Percentiles rank a stretch among this genome's conserved stretches.
Evolutionary conservation across 1,284 basidiomycete genomes (phyloP).

Genomic region (Gomphus bonarii): DNA sequence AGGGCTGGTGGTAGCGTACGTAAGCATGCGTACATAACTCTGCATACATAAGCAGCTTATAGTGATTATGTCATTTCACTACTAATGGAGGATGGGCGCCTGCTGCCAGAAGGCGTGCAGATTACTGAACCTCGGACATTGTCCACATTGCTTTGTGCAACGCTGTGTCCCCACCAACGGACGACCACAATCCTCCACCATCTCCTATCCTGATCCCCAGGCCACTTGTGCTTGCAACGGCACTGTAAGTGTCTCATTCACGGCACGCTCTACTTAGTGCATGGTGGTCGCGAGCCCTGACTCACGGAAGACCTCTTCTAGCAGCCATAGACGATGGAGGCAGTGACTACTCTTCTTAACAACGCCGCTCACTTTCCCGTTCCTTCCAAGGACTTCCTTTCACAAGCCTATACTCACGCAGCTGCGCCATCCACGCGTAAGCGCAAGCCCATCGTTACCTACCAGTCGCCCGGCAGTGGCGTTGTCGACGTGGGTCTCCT

Average conservation of each 20-base stretch:
- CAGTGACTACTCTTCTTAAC: background rate
- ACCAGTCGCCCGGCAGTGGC: constrained; percentile 9
- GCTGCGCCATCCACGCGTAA: constrained; percentile 6
- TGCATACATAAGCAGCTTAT: background rate
- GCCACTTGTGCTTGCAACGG: background rate
- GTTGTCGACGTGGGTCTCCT: constrained; percentile 7
- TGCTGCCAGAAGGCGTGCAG: background rate
- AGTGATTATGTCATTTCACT: background rate
- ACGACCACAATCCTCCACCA: background rate
- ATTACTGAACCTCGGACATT: background rate
- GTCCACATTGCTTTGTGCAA: background rate
- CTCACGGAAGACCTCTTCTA: background rate
- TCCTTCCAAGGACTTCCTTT: constrained; percentile 1
- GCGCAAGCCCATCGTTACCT: constrained; percentile 10
- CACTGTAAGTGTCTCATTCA: background rate
- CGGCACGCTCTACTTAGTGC: no score
- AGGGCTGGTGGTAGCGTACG: background rate
- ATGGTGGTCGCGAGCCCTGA: background rate
- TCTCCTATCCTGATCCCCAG: background rate
- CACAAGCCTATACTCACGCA: background rate
- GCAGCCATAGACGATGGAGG: background rate
- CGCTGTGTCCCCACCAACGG: background rate
- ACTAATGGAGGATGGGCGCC: background rate
- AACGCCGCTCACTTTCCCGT: background rate
- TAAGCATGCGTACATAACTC: background rate